Evolutionary conservation across 345 rosid genomes (phyloP).

Genomic region (Corchorus olitorius): DNA sequence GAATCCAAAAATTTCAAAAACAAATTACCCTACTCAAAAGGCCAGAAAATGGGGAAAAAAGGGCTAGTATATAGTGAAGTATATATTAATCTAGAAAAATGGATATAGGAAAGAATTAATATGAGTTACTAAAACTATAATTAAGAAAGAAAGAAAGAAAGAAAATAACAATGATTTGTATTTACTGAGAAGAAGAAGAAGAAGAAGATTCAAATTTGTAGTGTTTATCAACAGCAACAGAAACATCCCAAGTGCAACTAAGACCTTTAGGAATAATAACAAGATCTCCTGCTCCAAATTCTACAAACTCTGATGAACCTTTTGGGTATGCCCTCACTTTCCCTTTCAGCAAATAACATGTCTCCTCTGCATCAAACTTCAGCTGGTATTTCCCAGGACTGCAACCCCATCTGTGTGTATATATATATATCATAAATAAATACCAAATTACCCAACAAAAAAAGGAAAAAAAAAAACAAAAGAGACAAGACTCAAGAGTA

Average conservation of each 20-base stretch:
- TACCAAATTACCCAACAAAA: neutral
- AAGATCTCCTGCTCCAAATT: conserved; percentile 94
- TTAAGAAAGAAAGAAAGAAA: neutral
- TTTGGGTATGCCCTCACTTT: conserved; percentile 72
- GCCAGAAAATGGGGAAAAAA: neutral
- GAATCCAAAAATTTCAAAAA: neutral
- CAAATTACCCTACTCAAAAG: no score
- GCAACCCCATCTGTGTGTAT: conserved; percentile 76
- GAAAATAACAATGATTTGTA: neutral
- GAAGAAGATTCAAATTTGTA: conserved; percentile 67
- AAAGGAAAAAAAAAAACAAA: neutral
- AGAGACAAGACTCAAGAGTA: no score
- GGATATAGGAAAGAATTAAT: conserved; percentile 12
- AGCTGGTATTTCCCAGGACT: conserved; percentile 85
- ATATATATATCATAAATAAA: neutral
- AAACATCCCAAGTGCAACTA: conserved; percentile 93
- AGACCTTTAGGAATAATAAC: conserved; percentile 82
- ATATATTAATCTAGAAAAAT: neutral
- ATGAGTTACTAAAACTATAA: conserved; percentile 10
- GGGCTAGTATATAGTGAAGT: neutral
- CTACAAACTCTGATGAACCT: conserved; percentile 59
- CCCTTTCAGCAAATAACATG: conserved; percentile 79
- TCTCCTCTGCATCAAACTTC: conserved; percentile 87
- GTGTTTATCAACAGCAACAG: conserved; percentile 80
- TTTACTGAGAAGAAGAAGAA: conserved; percentile 3